phyloP scores from a whole-genome alignment of 306 rosid genomes.

The Medicago truncatula region DNA sequence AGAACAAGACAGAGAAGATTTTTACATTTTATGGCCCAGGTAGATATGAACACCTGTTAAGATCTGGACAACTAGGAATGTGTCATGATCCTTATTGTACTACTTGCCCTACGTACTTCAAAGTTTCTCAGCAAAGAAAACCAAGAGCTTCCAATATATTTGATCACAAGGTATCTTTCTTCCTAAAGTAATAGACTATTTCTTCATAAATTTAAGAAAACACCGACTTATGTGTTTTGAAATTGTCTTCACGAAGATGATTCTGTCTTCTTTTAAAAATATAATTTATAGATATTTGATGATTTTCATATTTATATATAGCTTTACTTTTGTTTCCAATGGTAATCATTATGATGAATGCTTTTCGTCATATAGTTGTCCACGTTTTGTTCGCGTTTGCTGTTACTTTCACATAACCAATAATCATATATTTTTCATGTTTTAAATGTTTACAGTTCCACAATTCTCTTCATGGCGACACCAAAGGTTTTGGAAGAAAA shows the following conservation, averaged over 20 bases:
- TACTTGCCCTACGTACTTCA: constrained; percentile 79
- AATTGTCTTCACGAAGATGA: neutral
- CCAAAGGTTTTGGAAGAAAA: no score
- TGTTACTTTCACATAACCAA: neutral
- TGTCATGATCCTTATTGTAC: constrained; percentile 92
- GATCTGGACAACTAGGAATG: constrained; percentile 85
- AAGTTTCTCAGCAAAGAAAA: constrained; percentile 50
- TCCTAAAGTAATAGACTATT: constrained; percentile 33
- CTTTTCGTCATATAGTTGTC: neutral
- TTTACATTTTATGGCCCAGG: neutral
- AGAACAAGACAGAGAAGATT: neutral
- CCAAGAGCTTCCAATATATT: constrained; percentile 51
- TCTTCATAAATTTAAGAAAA: neutral
- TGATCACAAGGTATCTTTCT: constrained; percentile 64
- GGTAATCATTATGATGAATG: constrained; percentile 23
- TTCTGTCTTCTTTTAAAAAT: neutral
- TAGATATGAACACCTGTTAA: constrained; percentile 52
- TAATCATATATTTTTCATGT: neutral
- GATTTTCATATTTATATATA: neutral
- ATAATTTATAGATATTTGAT: neutral
- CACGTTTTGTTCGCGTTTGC: neutral
- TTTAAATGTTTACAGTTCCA: constrained; percentile 49
- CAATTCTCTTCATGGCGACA: no score
- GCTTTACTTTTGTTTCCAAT: neutral
- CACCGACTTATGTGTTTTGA: neutral